Evolutionary conservation across 805 yeast genomes (phyloP), one percentile per base, ranked within the genome.

Genomic region (Yueomyces sinensis): DNA sequence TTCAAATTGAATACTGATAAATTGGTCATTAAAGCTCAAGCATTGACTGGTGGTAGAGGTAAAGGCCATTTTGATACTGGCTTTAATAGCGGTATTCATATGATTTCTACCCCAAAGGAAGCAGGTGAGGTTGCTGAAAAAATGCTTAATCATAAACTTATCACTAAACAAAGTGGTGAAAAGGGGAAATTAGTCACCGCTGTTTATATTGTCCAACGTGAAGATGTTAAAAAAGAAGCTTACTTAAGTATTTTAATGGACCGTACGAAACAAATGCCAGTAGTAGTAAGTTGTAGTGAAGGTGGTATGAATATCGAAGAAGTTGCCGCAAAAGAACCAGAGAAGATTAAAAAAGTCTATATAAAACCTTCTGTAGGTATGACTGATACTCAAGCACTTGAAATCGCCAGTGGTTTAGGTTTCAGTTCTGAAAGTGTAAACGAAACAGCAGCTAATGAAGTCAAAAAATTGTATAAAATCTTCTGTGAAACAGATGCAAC

Each of bases 291-390:
- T 33, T 86, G 96, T 24, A 69, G 93, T 43, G 91, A 91, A 67
- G 99, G 99, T 68, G 99, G 99, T 70, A 87, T 91, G 94, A 95
- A 91, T 67, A 91, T 91, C 55, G 99, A 91, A 71, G 95, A 94
- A 60, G 97, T 91, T 49, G 99, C 98, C 41, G 78, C 77, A 47
- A 75, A 71, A 50, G 78, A 74, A 61, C 99, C 99, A 36, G 74
- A 73, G 38, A 94, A 94, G 47, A 91, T 91, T 67, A 79, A 83
- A 66, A 77, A 89, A 45, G 84, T 76, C 72, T 70, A 80, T 45
- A 75, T 91, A 40, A 77, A 80, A 48, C 70, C 83, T 49, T 70
- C 77, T 39, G 27, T 14, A 3, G 96, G 95, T 56, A 81, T 91
- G 55, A 75, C 89, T 46, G 82, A 76, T 48, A 69, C 66, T 43